Evolutionary conservation across 495 filamentous ascomycete genomes (phyloP).

Genomic region (Elasticomyces elasticus): DNA sequence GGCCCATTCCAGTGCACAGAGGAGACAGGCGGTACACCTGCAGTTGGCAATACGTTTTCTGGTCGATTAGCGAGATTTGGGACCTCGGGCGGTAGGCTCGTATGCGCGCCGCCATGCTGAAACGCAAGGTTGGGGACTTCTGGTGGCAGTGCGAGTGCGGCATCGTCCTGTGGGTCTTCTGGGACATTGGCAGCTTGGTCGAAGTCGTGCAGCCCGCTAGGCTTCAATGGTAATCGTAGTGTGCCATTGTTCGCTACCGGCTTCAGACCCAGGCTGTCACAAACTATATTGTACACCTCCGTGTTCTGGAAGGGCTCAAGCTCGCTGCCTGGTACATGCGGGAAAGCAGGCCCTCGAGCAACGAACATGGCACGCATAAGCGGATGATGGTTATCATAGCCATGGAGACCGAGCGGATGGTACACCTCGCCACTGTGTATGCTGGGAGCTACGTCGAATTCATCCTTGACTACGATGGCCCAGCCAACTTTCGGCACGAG

Average conservation of each 20-base stretch:
- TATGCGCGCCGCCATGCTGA: neutral
- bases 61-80: constrained; percentile 5
- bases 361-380: constrained; percentile 91
- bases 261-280: constrained; percentile 63
- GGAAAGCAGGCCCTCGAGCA: constrained; percentile 79
- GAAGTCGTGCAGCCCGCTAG: constrained; percentile 51
- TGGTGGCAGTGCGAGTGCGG: neutral
- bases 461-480: constrained; percentile 70
- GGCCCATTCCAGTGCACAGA: neutral
- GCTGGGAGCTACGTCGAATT: constrained; percentile 59
- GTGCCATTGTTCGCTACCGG: constrained; percentile 80
- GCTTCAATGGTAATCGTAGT: constrained; percentile 61
- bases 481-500: constrained; percentile 83
- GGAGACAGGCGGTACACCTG: neutral
- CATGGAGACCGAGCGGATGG: constrained; percentile 70
- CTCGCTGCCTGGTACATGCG: constrained; percentile 68
- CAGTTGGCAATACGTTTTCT: constrained; percentile 3
- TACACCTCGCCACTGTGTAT: constrained; percentile 55
- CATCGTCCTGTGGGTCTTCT: constrained; percentile 2
- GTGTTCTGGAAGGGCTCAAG: constrained; percentile 83
- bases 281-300: constrained; percentile 92
- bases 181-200: neutral
- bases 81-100: neutral
- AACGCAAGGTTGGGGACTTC: neutral
- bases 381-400: constrained; percentile 81